Conservation (phyloP, 78 protist genomes). For the Dictyostelium purpureum region DNA sequence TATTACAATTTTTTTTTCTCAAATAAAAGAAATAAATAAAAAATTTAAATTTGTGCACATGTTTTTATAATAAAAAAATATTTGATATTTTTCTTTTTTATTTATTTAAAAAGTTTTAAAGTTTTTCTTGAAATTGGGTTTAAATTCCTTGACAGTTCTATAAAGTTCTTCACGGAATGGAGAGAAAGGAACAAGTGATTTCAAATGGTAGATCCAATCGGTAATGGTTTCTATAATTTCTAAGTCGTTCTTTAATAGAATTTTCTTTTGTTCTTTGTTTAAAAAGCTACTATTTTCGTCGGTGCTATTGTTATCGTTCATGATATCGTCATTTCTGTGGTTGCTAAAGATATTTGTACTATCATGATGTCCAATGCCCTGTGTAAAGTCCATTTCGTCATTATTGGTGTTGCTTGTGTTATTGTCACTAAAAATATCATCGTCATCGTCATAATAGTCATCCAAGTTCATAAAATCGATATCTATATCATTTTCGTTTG, state of each 20-base stretch:
- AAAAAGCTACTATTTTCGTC: background rate
- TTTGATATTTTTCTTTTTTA: no score
- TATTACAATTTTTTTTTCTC: no score
- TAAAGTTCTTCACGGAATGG: conserved; percentile 16
- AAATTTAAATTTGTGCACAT: no score
- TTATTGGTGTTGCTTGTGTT: background rate
- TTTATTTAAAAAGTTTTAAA: no score
- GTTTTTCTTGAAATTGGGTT: background rate
- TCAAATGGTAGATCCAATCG: conserved; percentile 20
- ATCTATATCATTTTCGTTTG: background rate
- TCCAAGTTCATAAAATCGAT: background rate
- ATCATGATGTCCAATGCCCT: background rate
- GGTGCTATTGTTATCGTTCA: background rate
- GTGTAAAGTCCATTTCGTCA: background rate
- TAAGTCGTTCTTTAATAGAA: background rate
- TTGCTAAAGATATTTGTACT: background rate
- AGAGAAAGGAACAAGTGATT: background rate
- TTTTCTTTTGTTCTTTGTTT: background rate
- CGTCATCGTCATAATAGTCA: background rate
- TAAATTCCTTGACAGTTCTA: background rate
- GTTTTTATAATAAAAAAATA: no score
- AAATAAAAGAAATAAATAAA: no score
- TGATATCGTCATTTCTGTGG: background rate
- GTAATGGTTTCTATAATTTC: background rate
- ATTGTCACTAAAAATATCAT: background rate